Evolutionary conservation across 1,284 basidiomycete genomes (phyloP).

Genomic region (Apiotrichum gracile): DNA sequence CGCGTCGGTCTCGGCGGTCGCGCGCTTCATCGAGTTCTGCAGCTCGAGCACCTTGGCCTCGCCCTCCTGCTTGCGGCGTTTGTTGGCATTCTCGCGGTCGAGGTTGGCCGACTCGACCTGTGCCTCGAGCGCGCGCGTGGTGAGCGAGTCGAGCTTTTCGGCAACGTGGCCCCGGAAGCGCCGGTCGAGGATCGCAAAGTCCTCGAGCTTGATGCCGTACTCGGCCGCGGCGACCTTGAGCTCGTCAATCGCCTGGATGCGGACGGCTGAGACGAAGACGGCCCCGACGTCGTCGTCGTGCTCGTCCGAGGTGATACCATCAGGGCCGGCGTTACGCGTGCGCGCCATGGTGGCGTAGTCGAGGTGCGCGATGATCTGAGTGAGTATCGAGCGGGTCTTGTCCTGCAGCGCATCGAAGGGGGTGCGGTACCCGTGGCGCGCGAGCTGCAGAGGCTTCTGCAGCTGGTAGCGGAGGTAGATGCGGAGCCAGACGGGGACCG

Average conservation of each 20-base stretch:
- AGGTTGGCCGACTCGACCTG: constrained; percentile 16
- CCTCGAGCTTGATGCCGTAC: constrained; percentile 17
- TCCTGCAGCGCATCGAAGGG: constrained; percentile 44
- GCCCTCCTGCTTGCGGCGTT: constrained; percentile 11
- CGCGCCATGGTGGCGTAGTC: constrained; percentile 12
- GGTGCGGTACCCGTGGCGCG: constrained; percentile 12
- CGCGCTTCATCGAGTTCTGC: constrained; percentile 12
- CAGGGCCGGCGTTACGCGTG: constrained; percentile 11
- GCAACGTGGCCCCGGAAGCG: constrained; percentile 14
- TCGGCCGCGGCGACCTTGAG: constrained; percentile 13
- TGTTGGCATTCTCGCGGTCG: constrained; percentile 15
- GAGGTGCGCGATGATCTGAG: constrained; percentile 14
- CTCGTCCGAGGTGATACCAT: not conserved
- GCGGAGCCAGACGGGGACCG: constrained; percentile 16
- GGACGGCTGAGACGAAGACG: constrained; percentile 13
- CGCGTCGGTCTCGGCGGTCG: constrained; percentile 10
- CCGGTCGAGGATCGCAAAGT: constrained; percentile 15
- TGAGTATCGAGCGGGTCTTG: constrained; percentile 16
- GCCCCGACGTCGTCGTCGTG: constrained; percentile 7
- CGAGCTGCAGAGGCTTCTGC: constrained; percentile 6
- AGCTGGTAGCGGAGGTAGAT: constrained; percentile 17
- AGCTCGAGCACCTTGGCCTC: constrained; percentile 15
- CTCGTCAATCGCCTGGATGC: constrained; percentile 15
- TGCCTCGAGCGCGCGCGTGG: constrained; percentile 13
- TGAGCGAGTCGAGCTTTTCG: constrained; percentile 12